Evolutionary conservation across 129 eudicot genomes (phyloP).

Genomic region (Pittosporum tobira): DNA sequence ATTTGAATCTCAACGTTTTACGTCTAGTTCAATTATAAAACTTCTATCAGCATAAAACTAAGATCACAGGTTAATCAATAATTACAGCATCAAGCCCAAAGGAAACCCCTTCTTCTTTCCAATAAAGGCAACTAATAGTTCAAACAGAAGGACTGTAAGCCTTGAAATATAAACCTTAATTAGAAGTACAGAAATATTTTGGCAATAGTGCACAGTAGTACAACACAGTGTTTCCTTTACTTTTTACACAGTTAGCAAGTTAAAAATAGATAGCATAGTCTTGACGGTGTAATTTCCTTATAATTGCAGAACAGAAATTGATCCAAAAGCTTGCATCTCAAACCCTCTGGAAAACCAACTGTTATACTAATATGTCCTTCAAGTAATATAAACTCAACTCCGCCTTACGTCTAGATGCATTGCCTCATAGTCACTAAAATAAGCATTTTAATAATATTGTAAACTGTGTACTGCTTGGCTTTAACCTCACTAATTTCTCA

Average conservation of each 20-base stretch:
- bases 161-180: background rate
- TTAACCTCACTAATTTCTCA: too few species aligned
- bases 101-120: background rate
- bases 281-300: background rate
- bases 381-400: too few species aligned
- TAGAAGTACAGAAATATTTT: background rate
- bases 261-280: background rate
- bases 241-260: too few species aligned
- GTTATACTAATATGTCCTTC: too few species aligned
- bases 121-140: too few species aligned
- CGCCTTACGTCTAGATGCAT: too few species aligned
- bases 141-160: background rate
- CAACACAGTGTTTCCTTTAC: background rate
- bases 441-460: too few species aligned
- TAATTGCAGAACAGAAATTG: background rate
- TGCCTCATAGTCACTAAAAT: too few species aligned
- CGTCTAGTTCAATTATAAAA: background rate
- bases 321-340: too few species aligned
- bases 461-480: too few species aligned
- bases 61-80: background rate
- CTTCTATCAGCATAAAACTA: background rate
- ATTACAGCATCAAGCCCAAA: background rate
- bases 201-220: background rate
- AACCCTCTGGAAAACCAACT: too few species aligned
- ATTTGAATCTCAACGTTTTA: background rate